These are phyloP conservation scores for Abrus precatorius DNA, from an alignment of 306 rosid species.

Conservation along the genomic window DNA sequence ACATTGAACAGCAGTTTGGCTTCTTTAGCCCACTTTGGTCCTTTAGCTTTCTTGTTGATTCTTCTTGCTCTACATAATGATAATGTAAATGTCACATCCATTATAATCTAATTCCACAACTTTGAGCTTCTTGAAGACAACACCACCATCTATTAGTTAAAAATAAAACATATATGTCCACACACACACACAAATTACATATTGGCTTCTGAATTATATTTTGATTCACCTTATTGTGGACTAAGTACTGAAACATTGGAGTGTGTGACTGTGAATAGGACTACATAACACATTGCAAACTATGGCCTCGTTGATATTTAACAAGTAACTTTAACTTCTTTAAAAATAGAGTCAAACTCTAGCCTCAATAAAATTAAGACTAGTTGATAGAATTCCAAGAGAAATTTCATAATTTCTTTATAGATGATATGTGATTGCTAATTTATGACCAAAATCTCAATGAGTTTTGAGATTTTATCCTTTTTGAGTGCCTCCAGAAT, in stretches of 20 bases:
- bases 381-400: constrained; percentile 1
- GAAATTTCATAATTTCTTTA: background rate
- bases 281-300: background rate
- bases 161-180: background rate
- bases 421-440: background rate
- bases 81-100: constrained; percentile 15
- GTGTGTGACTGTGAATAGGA: background rate
- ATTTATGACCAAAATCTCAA: constrained; percentile 12
- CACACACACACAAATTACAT: background rate
- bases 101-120: constrained; percentile 21
- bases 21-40: constrained; percentile 44
- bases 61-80: constrained; percentile 13
- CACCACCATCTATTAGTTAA: background rate
- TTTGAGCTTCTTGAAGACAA: constrained; percentile 41
- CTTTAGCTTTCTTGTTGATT: constrained; percentile 45
- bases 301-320: background rate
- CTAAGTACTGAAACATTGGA: background rate
- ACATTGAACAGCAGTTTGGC: constrained; percentile 33
- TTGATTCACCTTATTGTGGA: background rate
- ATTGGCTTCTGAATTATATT: constrained; percentile 37
- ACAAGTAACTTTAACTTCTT: constrained; percentile 15
- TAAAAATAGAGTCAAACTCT: constrained; percentile 10
- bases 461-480: constrained; percentile 15
- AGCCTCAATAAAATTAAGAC: background rate
- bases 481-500: background rate